A percentile compares a stretch with the other conserved stretches of the same genome.
Evolutionary conservation across 2,329 filamentous ascomycete genomes (phyloP).

Genomic region (Aaosphaeria arxii): DNA sequence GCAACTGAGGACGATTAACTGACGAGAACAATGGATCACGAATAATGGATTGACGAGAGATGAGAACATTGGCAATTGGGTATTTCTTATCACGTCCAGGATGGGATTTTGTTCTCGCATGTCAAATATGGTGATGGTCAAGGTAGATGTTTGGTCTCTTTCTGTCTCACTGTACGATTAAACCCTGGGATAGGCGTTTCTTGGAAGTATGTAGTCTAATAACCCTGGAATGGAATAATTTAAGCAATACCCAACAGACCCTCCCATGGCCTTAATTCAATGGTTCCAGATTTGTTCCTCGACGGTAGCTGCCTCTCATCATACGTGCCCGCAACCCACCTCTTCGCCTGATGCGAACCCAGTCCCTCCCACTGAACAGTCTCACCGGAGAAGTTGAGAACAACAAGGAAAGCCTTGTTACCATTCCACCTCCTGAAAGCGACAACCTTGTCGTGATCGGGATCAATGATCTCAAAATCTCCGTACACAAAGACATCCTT

Average conservation of each 20-base stretch:
- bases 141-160: no score
- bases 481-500: slow-evolving; percentile 63
- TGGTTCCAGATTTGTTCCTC: slow-evolving; percentile 11
- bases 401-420: slow-evolving; percentile 22
- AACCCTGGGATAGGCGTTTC: no score
- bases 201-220: no score
- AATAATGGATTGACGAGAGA: no score
- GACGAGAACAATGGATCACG: no score
- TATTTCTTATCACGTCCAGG: no score
- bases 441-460: slow-evolving; percentile 36
- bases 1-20: no score
- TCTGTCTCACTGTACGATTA: no score
- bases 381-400: slow-evolving; percentile 33
- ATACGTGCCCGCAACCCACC: slow-evolving; percentile 39
- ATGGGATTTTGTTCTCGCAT: no score
- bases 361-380: slow-evolving; percentile 26
- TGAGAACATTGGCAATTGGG: no score
- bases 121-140: no score
- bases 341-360: slow-evolving; percentile 16
- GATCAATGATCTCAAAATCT: slow-evolving; percentile 54
- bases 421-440: slow-evolving; percentile 31
- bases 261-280: slow-evolving; percentile 35
- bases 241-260: slow-evolving; percentile 22
- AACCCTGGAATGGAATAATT: background rate
- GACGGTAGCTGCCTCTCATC: slow-evolving; percentile 21